Conservation (phyloP, 1,139 yeast species). For the Entelexis paramagnoliae region DNA sequence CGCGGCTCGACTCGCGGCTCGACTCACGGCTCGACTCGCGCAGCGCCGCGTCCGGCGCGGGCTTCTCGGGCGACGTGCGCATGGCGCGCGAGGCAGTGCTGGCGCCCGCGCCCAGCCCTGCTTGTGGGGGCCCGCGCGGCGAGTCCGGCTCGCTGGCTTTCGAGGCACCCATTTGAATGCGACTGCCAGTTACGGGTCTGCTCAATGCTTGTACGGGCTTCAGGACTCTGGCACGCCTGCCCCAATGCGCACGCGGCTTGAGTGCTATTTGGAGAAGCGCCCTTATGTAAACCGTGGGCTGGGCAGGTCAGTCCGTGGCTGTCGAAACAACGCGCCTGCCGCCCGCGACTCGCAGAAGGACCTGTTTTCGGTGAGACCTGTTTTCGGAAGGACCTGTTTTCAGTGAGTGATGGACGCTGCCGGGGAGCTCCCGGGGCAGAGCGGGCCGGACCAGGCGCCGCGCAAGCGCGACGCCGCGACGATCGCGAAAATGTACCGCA, state of each 20-base stretch:
- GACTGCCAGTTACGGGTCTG: background rate
- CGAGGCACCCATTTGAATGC: background rate
- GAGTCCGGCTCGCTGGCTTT: constrained; percentile 8
- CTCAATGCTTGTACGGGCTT: constrained; percentile 1
- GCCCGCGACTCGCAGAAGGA: background rate
- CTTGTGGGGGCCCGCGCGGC: constrained; percentile 1
- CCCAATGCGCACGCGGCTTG: background rate
- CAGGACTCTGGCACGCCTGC: background rate
- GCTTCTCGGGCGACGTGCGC: constrained; percentile 7
- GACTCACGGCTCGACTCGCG: constrained; percentile 2
- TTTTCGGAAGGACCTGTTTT: background rate
- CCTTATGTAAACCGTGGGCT: constrained; percentile 1
- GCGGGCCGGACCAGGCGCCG: background rate
- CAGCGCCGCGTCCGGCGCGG: constrained; percentile 7
- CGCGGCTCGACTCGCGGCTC: constrained; percentile 6
- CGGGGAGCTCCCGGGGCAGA: background rate
- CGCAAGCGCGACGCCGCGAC: background rate
- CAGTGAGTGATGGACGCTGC: background rate
- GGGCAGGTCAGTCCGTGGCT: background rate
- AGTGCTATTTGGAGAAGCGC: background rate
- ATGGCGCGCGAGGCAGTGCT: background rate
- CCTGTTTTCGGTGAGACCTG: background rate
- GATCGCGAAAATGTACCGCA: constrained; percentile 4
- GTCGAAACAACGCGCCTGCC: background rate
- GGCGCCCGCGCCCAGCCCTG: background rate